phyloP scores from a whole-genome alignment of 2,329 filamentous ascomycete species.

The Plenodomus biglobosus region DNA sequence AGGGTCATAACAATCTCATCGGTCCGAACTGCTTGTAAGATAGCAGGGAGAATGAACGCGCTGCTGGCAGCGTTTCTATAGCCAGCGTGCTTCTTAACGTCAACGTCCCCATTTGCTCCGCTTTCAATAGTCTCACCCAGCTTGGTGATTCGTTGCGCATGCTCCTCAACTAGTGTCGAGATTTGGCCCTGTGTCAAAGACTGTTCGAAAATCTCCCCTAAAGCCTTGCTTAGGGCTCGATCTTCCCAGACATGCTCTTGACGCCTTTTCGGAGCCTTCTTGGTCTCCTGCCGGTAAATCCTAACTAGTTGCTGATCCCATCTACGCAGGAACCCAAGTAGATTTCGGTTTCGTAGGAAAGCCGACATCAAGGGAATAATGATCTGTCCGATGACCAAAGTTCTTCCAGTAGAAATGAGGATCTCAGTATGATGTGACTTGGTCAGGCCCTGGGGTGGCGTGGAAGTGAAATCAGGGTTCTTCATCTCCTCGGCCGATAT shows the following conservation, averaged over 20 bases:
- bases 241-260: conserved; percentile 36
- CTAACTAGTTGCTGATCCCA: conserved; percentile 40
- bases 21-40: conserved; percentile 28
- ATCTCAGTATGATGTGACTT: neutral
- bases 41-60: conserved; percentile 30
- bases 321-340: conserved; percentile 38
- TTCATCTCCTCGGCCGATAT: conserved; percentile 27
- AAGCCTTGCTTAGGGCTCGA: conserved; percentile 20
- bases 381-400: conserved; percentile 17
- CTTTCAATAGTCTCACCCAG: conserved; percentile 14
- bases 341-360: conserved; percentile 38
- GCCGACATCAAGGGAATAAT: conserved; percentile 38
- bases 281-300: conserved; percentile 16
- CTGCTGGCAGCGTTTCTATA: conserved; percentile 31
- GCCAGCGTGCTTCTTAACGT: conserved; percentile 21
- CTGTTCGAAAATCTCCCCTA: conserved; percentile 31
- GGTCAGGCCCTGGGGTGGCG: neutral
- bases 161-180: conserved; percentile 31
- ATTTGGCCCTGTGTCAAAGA: conserved; percentile 39
- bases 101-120: conserved; percentile 14
- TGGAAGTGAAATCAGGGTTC: conserved; percentile 9
- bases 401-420: neutral
- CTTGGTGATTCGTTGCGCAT: conserved; percentile 23
- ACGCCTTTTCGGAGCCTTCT: conserved; percentile 20
- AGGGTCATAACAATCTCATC: conserved; percentile 29